Conservation (phyloP, 208 protist genomes). For the Zelonia costaricensis region DNA sequence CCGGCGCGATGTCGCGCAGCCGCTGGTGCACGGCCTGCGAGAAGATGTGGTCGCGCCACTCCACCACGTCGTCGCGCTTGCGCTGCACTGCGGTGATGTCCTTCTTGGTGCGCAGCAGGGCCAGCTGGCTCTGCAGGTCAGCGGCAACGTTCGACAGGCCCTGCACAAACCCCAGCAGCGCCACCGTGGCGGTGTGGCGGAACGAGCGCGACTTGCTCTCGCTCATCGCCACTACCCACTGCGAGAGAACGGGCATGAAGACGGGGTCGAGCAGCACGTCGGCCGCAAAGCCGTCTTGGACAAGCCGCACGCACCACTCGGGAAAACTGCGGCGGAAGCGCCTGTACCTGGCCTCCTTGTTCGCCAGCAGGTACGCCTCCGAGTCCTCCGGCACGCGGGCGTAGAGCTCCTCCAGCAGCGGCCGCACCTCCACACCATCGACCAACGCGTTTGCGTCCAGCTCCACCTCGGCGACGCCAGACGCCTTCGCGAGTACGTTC, state of each 20-base stretch:
- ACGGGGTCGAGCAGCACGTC: conserved; percentile 59
- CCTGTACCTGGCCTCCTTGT: conserved; percentile 76
- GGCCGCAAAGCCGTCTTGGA: conserved; percentile 51
- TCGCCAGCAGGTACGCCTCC: conserved; percentile 72
- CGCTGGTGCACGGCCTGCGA: conserved; percentile 83
- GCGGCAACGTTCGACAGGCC: conserved; percentile 65
- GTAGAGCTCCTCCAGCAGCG: conserved; percentile 87
- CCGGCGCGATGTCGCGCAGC: conserved; percentile 80
- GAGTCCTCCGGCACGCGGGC: conserved; percentile 68
- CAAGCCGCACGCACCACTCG: conserved; percentile 65
- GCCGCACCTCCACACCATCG: conserved; percentile 60
- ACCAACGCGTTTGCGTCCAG: conserved; percentile 54
- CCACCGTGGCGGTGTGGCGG: conserved; percentile 82
- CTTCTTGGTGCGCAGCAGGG: conserved; percentile 46
- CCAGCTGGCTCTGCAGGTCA: conserved; percentile 46
- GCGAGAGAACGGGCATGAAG: conserved; percentile 58
- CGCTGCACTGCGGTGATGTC: conserved; percentile 47
- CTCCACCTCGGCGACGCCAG: conserved; percentile 76
- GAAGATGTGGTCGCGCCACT: conserved; percentile 78
- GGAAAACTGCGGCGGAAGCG: conserved; percentile 59
- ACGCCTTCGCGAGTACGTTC: conserved; percentile 72
- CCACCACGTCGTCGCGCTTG: conserved; percentile 42
- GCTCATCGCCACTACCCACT: conserved; percentile 89
- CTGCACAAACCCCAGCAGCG: conserved; percentile 69
- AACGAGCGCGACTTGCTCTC: conserved; percentile 89